Conservation (phyloP, 148 eudicot genomes). For the Polygonum maritimum region DNA sequence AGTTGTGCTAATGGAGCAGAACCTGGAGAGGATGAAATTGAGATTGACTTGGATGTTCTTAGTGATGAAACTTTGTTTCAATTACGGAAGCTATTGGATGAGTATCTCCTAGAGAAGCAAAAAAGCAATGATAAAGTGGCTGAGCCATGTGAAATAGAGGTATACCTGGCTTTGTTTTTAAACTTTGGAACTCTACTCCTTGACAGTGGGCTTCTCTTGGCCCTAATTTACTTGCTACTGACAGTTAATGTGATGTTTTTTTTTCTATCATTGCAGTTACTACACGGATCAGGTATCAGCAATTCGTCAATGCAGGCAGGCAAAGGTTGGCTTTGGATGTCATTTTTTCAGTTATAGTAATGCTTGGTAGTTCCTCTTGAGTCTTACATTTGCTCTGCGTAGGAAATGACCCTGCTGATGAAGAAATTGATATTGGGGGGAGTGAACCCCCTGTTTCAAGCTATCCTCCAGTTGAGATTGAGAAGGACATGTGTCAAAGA, state of each 20-base stretch:
- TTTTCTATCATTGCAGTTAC: conserved; percentile 28
- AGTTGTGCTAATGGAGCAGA: conserved; percentile 32
- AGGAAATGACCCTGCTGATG: conserved; percentile 46
- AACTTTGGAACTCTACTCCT: background rate
- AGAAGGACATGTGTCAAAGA: conserved; percentile 18
- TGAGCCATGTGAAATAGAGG: conserved; percentile 71
- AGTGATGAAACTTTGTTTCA: conserved; percentile 36
- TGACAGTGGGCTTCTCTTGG: background rate
- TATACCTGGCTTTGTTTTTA: conserved; percentile 12
- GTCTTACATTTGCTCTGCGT: background rate
- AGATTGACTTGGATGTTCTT: conserved; percentile 54
- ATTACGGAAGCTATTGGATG: conserved; percentile 49
- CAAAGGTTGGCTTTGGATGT: conserved; percentile 29
- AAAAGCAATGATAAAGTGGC: conserved; percentile 27
- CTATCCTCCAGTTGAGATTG: conserved; percentile 38
- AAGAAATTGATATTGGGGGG: conserved; percentile 43
- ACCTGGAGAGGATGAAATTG: conserved; percentile 56
- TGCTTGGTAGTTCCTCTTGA: background rate
- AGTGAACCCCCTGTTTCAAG: conserved; percentile 62
- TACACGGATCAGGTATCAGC: conserved; percentile 48
- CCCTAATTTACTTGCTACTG: background rate
- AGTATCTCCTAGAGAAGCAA: conserved; percentile 31
- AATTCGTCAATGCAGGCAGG: conserved; percentile 52
- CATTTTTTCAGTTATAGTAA: background rate
- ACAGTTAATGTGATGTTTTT: background rate